Evolutionary conservation across 2,329 filamentous ascomycete genomes (phyloP), one percentile per base, ranked within the genome.

Genomic region (Claviceps fusiformis): DNA sequence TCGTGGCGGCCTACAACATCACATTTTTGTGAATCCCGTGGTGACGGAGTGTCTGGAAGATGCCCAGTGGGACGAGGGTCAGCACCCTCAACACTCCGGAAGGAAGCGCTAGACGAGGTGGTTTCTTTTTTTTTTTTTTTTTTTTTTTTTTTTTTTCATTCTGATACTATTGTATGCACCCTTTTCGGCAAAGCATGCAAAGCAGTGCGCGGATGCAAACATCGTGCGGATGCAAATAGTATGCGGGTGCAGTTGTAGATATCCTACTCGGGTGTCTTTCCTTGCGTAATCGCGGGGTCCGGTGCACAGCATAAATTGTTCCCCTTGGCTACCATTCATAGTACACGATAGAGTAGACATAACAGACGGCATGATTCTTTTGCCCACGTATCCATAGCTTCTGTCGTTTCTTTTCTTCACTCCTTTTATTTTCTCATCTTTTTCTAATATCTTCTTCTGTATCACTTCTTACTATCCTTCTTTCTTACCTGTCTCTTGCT

Each of bases 1-100:
- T 50, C 72, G 73, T 17, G 71, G 72, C 31, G 77, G 77, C 15
- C 61, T 72, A 2, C 67, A 69, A 55, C 64, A 65, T 29, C 70
- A 71, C 52, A 62, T 69, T n/a, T 67, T 68, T 35, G 61, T 68
- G 49, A 71, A 71, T 54, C 69, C 69, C 6, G 65, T 71, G 5
- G 68, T 71, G 17, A 62, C 63, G 37, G 67, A 71, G 52, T 71
- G 68, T 55, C 61, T 72, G 8, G 69, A 69, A 19, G 70, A 71
- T 45, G 68, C 68, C 27, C 60, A 66, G 43, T 71, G 70, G 52
- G 60, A 62, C 11, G 62, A 67, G 53, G 59, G 55, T 27, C 55
- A 60, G 24, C 48, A 33, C 13, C 35, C 56, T 27, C 55, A 60
- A n/a, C 48, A 33, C 17, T 35, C 56, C 11, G 19, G 49, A 6